A percentile compares a stretch with the other conserved stretches of the same genome.
These are phyloP conservation scores for Drechslerella coelobrocha DNA, from an alignment of 2,329 filamentous ascomycete genomes.

Conservation along the genomic window DNA sequence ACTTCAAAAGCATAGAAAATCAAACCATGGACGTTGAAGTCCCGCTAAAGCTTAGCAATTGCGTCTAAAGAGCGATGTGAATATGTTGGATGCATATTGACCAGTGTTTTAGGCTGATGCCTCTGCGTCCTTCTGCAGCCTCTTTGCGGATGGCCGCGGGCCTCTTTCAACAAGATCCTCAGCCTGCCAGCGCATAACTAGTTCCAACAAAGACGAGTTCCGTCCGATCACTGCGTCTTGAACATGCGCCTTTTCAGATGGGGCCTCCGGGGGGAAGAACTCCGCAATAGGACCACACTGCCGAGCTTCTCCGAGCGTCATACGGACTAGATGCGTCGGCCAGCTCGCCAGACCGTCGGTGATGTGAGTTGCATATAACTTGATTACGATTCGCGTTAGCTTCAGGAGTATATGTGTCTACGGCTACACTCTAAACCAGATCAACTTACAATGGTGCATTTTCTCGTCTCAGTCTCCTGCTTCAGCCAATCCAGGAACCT, in stretches of 20 bases:
- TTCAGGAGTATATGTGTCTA: not conserved
- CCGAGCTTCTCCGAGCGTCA: constrained; percentile 86
- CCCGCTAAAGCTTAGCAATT: constrained; percentile 22
- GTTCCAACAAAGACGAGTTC: constrained; percentile 61
- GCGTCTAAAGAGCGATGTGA: not conserved
- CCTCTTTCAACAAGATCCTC: constrained; percentile 80
- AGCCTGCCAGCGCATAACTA: constrained; percentile 86
- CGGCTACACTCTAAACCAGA: not conserved
- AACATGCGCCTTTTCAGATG: constrained; percentile 21
- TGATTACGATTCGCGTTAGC: not conserved
- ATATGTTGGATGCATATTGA: not conserved
- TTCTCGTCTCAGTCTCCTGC: constrained; percentile 78
- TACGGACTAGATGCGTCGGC: constrained; percentile 95
- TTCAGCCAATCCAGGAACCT: constrained; percentile 88
- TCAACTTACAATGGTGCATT: constrained; percentile 72
- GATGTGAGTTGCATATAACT: constrained; percentile 92
- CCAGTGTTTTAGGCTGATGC: not conserved
- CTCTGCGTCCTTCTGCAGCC: constrained; percentile 1
- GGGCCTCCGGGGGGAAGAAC: constrained; percentile 66
- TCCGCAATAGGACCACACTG: constrained; percentile 78
- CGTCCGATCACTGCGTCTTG: constrained; percentile 41
- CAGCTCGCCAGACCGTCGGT: constrained; percentile 92
- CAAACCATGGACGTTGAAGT: constrained; percentile 46
- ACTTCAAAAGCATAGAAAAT: not conserved
- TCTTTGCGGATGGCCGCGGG: constrained; percentile 61